These are phyloP conservation scores for Vitis cinerea DNA, from an alignment of 164 flowering plant genomes.

Conservation along the genomic window DNA sequence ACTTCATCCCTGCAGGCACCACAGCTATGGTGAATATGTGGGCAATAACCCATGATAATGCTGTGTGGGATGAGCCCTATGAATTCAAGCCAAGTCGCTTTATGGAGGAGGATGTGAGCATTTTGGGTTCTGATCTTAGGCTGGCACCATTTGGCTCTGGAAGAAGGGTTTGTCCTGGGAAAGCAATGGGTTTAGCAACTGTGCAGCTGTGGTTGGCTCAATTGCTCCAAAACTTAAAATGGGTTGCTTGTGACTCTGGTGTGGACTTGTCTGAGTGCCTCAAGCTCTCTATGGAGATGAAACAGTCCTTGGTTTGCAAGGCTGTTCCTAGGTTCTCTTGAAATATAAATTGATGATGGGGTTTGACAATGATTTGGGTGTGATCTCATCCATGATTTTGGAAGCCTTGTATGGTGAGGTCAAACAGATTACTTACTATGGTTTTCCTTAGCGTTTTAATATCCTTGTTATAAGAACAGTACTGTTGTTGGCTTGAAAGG, in stretches of 20 bases:
- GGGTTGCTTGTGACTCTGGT: slow-evolving; percentile 26
- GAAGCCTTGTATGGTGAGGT: slow-evolving; percentile 1
- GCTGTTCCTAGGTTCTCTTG: slow-evolving; percentile 44
- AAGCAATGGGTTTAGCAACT: slow-evolving; percentile 58
- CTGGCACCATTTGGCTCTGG: slow-evolving; percentile 70
- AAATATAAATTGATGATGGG: not conserved
- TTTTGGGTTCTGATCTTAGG: slow-evolving; percentile 65
- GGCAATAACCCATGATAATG: slow-evolving; percentile 58
- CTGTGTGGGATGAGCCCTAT: slow-evolving; percentile 42
- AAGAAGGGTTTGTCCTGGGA: slow-evolving; percentile 68
- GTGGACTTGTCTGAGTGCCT: slow-evolving; percentile 55
- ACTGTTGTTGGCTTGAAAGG: no score
- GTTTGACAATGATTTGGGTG: not conserved
- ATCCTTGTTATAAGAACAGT: no score
- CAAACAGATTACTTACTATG: not conserved
- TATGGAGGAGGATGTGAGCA: slow-evolving; percentile 41
- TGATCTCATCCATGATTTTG: slow-evolving; percentile 7
- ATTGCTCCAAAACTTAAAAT: slow-evolving; percentile 52
- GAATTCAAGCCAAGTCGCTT: slow-evolving; percentile 58
- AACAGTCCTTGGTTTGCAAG: slow-evolving; percentile 44
- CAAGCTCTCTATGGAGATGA: slow-evolving; percentile 69
- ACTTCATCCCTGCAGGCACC: slow-evolving; percentile 56
- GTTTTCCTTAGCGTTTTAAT: no score
- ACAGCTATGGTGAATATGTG: slow-evolving; percentile 81
- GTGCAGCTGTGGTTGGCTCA: slow-evolving; percentile 72